Conservation (phyloP, 495 filamentous ascomycete genomes). For the Coniosporium apollinis region DNA sequence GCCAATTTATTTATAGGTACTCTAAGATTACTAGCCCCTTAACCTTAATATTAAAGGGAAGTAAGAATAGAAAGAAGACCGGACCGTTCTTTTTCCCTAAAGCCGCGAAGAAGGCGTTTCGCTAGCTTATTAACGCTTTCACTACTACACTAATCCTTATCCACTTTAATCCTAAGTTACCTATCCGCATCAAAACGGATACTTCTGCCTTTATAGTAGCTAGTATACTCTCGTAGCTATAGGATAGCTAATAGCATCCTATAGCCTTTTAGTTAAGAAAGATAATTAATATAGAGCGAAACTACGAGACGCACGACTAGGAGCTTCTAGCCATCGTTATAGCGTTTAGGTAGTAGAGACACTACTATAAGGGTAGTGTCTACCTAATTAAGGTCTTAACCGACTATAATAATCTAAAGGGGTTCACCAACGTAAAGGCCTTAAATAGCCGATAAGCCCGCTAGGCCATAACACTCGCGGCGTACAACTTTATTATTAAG, state of each 20-base stretch:
- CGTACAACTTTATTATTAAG: no score
- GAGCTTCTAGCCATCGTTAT: constrained; percentile 24
- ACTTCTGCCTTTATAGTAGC: constrained; percentile 10
- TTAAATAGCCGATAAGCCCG: no score
- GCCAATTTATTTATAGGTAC: constrained; percentile 10
- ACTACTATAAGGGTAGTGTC: neutral
- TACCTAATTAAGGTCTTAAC: neutral
- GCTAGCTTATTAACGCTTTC: constrained; percentile 30
- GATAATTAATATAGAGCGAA: constrained; percentile 12
- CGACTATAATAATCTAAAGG: neutral
- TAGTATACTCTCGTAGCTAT: constrained; percentile 10
- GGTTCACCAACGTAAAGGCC: no score
- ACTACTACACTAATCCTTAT: constrained; percentile 18
- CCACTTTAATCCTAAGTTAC: constrained; percentile 11
- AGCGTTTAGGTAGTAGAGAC: constrained; percentile 7
- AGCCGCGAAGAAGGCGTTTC: constrained; percentile 27
- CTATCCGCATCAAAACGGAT: constrained; percentile 15
- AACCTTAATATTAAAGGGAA: constrained; percentile 2
- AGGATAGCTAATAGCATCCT: constrained; percentile 1
- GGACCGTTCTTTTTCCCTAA: constrained; percentile 2
- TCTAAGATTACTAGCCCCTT: constrained; percentile 6
- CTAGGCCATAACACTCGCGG: no score
- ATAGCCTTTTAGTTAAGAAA: constrained; percentile 19
- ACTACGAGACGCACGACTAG: constrained; percentile 22
- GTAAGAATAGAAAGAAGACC: constrained; percentile 10